Evolutionary conservation across 2,329 filamentous ascomycete species (phyloP).

Genomic region (Colletotrichum chlorophyti): DNA sequence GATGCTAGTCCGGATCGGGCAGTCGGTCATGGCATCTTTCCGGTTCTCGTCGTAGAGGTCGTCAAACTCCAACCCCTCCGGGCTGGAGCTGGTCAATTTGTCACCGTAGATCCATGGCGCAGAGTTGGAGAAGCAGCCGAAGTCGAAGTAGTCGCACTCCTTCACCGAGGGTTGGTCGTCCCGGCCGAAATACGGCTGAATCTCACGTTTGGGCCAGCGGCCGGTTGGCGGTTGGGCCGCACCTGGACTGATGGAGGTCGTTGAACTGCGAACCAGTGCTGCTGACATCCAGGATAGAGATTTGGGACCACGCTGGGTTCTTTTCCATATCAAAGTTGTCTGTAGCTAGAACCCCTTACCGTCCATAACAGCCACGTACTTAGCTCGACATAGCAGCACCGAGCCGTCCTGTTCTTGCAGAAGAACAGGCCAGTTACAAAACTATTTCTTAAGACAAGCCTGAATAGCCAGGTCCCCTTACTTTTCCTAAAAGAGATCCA

Average conservation of each 20-base stretch:
- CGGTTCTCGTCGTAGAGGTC: not conserved
- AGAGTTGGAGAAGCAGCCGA: not conserved
- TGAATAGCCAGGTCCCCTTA: too few relatives aligned
- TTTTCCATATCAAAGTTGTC: conserved; percentile 36
- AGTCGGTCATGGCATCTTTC: not conserved
- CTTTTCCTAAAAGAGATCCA: too few relatives aligned
- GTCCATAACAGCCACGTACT: conserved; percentile 35
- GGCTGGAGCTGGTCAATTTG: too few relatives aligned
- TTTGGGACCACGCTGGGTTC: conserved; percentile 38
- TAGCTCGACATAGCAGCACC: too few relatives aligned
- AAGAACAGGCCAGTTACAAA: too few relatives aligned
- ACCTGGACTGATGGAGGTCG: conserved; percentile 24
- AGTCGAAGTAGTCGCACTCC: not conserved
- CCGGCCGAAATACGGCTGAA: conserved; percentile 1
- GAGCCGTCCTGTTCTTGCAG: too few relatives aligned
- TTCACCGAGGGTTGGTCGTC: not conserved
- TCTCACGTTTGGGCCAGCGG: conserved; percentile 19
- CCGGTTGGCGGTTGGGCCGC: conserved; percentile 21
- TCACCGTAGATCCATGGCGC: not conserved
- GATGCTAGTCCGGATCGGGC: not conserved
- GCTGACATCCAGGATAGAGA: conserved; percentile 33
- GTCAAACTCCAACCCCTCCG: not conserved
- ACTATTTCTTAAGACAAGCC: too few relatives aligned
- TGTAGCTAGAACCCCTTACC: conserved; percentile 33
- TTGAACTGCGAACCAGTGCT: not conserved